Evolutionary conservation across 805 yeast species (phyloP).

Genomic region (Kregervanrija delftensis): DNA sequence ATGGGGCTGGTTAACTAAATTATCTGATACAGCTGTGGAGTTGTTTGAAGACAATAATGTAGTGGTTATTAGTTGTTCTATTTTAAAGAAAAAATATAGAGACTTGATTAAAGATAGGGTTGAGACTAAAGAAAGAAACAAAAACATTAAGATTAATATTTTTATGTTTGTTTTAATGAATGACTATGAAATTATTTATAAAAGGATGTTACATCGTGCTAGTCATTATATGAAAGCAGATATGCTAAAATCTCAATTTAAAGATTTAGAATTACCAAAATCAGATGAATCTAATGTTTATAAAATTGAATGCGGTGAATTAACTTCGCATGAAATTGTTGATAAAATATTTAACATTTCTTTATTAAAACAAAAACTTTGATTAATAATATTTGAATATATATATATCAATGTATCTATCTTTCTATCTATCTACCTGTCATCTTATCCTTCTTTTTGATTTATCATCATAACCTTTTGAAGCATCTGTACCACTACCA

Average conservation of each 20-base stretch:
- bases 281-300: conserved; percentile 10
- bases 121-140: conserved; percentile 3
- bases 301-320: conserved; percentile 16
- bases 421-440: not conserved
- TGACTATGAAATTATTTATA: conserved; percentile 48
- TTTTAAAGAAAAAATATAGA: conserved; percentile 71
- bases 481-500: not conserved
- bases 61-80: conserved; percentile 75
- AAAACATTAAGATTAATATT: conserved; percentile 25
- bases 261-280: conserved; percentile 64
- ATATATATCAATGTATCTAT: no score
- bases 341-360: conserved; percentile 6
- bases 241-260: conserved; percentile 78
- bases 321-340: conserved; percentile 10
- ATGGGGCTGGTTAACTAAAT: conserved; percentile 74
- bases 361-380: not conserved
- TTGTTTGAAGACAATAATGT: conserved; percentile 26
- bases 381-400: no score
- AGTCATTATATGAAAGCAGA: conserved; percentile 83
- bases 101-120: conserved; percentile 43
- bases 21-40: conserved; percentile 37
- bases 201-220: conserved; percentile 56
- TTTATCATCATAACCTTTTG: conserved; percentile 3
- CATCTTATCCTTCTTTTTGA: conserved; percentile 2
- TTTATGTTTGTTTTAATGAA: conserved; percentile 65